These are phyloP conservation scores for Lactifluus pinguis DNA, from an alignment of 768 basidiomycete species.

Conservation along the genomic window DNA sequence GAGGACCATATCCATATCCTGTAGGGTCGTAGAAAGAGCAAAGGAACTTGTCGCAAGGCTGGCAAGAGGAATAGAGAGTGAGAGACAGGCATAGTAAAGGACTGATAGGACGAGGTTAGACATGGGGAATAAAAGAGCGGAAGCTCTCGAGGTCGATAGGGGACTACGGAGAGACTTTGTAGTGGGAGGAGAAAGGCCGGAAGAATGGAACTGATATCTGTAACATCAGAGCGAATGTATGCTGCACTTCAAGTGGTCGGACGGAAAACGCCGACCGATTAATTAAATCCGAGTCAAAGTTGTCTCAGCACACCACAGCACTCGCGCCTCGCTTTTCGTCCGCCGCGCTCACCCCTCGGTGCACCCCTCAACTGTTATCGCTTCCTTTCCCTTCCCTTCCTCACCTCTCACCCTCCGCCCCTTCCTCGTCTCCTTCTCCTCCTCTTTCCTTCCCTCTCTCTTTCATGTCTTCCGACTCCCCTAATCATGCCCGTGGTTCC, in stretches of 20 bases:
- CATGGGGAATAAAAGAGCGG: not conserved
- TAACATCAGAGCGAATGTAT: no score
- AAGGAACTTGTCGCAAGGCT: not conserved
- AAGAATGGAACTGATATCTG: no score
- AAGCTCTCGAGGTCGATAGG: not conserved
- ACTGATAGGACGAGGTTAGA: not conserved
- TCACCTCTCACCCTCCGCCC: slow-evolving; percentile 22
- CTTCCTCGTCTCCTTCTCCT: slow-evolving; percentile 21
- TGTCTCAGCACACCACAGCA: no score
- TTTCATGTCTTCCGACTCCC: slow-evolving; percentile 59
- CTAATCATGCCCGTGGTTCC: slow-evolving; percentile 41
- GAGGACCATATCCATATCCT: slow-evolving; percentile 15
- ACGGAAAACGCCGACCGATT: no score
- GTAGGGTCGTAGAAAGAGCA: not conserved
- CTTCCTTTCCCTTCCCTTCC: slow-evolving; percentile 12
- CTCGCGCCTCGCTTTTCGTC: slow-evolving; percentile 8
- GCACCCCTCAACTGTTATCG: slow-evolving; percentile 4
- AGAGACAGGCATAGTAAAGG: not conserved
- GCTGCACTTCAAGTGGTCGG: no score
- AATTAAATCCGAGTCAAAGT: no score
- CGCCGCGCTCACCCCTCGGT: slow-evolving; percentile 1
- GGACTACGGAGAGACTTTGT: not conserved
- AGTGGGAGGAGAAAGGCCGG: no score
- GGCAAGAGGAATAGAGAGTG: not conserved
- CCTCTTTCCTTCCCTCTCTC: slow-evolving; percentile 25